Base-by-base conservation (phyloP, 2,329 filamentous ascomycete genomes). In the Ceratocystis albifundus region DNA sequence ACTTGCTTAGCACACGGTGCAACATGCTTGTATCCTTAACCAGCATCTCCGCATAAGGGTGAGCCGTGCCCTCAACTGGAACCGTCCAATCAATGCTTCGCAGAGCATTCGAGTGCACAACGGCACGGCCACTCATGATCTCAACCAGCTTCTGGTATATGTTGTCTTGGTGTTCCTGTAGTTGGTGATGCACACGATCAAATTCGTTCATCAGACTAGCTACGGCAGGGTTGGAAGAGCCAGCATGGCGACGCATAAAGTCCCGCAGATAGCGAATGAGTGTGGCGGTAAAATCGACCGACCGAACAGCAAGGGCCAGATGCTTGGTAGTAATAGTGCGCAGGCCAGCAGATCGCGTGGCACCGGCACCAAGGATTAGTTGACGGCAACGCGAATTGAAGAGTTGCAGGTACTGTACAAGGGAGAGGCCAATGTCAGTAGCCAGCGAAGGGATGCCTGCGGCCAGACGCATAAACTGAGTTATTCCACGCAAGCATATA, bases 371-470 rank as follows among this genome's bases (percentile, higher is more conserved):
- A 5, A 99, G 85, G 70, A 99, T 96, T 67, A 99, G 83, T 74
- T 99, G 94, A n/a, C 89, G 95, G 67, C 92, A 92, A 22, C 94
- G 88, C 1, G 91, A 96, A 75, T 99, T 96, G 80, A 97, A 99
- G 3, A 96, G 81, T 70, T 94, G 89, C 15, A 97, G 81, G 72
- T 95, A 96, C 25, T 94, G 87, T 53, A 96, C 80, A 10, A 99
- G 82, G 0, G 86, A 87, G 2, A 83, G 79, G 0, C 90, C 88
- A 65, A 96, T 87, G 67, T 96, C 91, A 1, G 86, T 80, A 0
- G 90, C 89, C 84, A 96, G 92, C 68, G 88, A 93, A 1, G 94
- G 93, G 67, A 97, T 93, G 41, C 87, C 87, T 4, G 89, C 82
- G 67, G 93, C 87, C 3, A 99, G 82, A 69, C 89, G 88, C 69